These are phyloP conservation scores for Viola odorata DNA, from an alignment of 345 rosid genomes.

Conservation along the genomic window DNA sequence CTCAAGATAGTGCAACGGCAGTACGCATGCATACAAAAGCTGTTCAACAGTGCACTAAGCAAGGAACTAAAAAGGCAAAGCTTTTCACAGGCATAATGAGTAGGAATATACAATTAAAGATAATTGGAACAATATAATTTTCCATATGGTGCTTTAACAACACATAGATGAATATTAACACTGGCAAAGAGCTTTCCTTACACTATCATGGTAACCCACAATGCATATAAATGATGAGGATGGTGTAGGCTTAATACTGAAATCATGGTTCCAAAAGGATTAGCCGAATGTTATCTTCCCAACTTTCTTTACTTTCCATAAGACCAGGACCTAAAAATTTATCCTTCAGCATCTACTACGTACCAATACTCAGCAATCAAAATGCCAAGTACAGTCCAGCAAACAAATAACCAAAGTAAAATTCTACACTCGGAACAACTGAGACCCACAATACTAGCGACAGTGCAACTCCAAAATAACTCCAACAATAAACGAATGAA, in stretches of 20 bases:
- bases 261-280: neutral
- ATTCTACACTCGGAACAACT: neutral
- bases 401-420: no score
- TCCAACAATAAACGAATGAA: neutral
- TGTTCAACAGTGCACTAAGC: no score
- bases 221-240: slow-evolving; percentile 1
- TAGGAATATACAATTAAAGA: no score
- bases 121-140: neutral
- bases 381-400: neutral
- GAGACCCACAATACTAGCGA: neutral
- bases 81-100: no score
- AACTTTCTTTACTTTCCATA: neutral
- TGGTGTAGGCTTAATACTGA: neutral
- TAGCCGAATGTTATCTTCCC: neutral
- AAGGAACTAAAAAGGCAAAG: no score
- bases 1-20: neutral
- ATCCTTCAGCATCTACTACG: neutral
- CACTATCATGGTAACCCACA: neutral
- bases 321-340: neutral
- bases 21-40: neutral
- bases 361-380: neutral
- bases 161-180: neutral
- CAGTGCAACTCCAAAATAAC: neutral
- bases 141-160: neutral
- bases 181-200: neutral